Conservation (phyloP, 2,329 filamentous ascomycete species). For the Chrysoporthe puriensis region DNA sequence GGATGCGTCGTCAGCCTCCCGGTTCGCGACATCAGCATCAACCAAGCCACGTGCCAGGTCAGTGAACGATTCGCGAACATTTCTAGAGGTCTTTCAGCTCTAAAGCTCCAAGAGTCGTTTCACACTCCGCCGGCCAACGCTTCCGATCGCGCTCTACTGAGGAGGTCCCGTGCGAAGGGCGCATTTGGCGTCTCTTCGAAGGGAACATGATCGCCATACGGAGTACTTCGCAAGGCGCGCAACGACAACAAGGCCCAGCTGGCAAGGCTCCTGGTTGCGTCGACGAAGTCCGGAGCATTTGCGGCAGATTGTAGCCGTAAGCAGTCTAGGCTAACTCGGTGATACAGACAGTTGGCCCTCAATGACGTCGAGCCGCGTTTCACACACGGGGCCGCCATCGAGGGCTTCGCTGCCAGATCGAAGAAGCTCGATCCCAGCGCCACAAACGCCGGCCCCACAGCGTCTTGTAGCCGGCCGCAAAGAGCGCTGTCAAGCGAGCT, state of each 20-base stretch:
- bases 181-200: background rate
- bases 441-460: slow-evolving; percentile 9
- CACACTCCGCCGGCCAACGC: background rate
- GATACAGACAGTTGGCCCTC: slow-evolving; percentile 15
- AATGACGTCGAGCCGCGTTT: slow-evolving; percentile 29
- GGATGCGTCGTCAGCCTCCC: background rate
- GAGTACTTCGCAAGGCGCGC: background rate
- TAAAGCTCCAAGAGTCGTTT: background rate
- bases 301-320: slow-evolving; percentile 8
- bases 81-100: slow-evolving; percentile 1
- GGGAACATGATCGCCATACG: background rate
- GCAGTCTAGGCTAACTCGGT: slow-evolving; percentile 5
- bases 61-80: background rate
- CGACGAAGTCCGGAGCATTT: slow-evolving; percentile 18
- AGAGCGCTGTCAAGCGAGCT: slow-evolving; percentile 9
- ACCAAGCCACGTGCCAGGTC: slow-evolving; percentile 1
- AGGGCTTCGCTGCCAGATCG: slow-evolving; percentile 24
- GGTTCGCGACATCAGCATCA: background rate
- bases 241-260: background rate
- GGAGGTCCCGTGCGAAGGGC: no score
- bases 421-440: background rate
- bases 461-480: background rate
- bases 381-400: slow-evolving; percentile 23
- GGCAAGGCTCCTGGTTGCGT: background rate
- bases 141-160: background rate